Conservation (phyloP, 2,329 filamentous ascomycete genomes). For the Sporothrix pallida region DNA sequence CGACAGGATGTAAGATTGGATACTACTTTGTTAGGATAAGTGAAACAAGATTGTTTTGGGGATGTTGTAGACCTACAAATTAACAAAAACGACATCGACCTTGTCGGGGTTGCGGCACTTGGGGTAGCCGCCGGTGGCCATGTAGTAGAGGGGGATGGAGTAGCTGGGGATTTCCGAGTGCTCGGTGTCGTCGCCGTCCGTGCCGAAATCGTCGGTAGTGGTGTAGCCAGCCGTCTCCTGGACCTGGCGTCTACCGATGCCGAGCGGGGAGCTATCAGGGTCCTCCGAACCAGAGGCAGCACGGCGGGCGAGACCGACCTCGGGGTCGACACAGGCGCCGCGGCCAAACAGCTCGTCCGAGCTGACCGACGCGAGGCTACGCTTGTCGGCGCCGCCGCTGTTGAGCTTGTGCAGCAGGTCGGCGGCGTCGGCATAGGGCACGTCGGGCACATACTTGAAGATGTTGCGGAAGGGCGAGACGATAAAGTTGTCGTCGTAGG, state of each 20-base stretch:
- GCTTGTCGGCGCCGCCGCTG: slow-evolving; percentile 46
- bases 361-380: slow-evolving; percentile 47
- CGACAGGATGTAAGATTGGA: slow-evolving; percentile 47
- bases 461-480: slow-evolving; percentile 61
- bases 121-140: slow-evolving; percentile 56
- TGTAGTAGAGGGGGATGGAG: slow-evolving; percentile 56
- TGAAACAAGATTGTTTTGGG: neutral
- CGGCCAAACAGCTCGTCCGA: slow-evolving; percentile 42
- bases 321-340: slow-evolving; percentile 58
- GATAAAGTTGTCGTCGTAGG: slow-evolving; percentile 58
- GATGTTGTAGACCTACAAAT: slow-evolving; percentile 46
- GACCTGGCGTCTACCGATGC: slow-evolving; percentile 54
- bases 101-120: slow-evolving; percentile 50
- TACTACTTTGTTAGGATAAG: slow-evolving; percentile 35
- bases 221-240: slow-evolving; percentile 58
- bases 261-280: slow-evolving; percentile 37
- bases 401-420: slow-evolving; percentile 49
- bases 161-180: slow-evolving; percentile 56
- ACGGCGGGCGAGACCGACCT: slow-evolving; percentile 28
- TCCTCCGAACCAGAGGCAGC: neutral
- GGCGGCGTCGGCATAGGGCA: slow-evolving; percentile 55
- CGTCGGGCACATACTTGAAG: slow-evolving; percentile 60
- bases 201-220: slow-evolving; percentile 63
- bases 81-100: slow-evolving; percentile 61
- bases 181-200: slow-evolving; percentile 60